Evolutionary conservation across 2,329 filamentous ascomycete genomes (phyloP), one percentile per base, ranked within the genome.

Genomic region (Aspergillus terreus): DNA sequence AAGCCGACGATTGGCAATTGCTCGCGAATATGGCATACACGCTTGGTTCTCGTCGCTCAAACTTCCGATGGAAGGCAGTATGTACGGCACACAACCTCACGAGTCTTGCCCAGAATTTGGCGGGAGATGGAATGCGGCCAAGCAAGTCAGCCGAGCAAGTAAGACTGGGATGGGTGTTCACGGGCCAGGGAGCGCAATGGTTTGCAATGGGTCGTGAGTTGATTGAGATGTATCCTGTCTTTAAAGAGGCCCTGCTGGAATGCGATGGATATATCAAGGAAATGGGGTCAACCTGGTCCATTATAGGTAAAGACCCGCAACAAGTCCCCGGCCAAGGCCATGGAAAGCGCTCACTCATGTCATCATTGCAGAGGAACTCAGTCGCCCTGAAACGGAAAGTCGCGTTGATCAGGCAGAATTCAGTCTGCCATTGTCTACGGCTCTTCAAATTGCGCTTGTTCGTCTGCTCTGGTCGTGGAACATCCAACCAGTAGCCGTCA

Each of bases 131-230:
- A n/a, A 51, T 49, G 2, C 44, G 70, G 12, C 61, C 57, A 6
- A 71, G 68, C 47, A 58, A 70, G 15, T 69, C 71, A 45, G 69
- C 69, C 4, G 68, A 67, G 15, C n/a, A 25, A 25, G 33, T 36
- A 7, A 32, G 43, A 17, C 21, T 51, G 6, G 49, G 32, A 7
- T 52, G 49, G 17, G 47, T 56, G 2, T 56, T 56, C 38, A 54
- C 51, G 1, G 54, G 54, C 10, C 70, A 73, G 46, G 70, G 70
- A 6, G 70, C 70, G 21, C 69, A 72, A 33, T 72, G 69, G 55
- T 51, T 57, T 33, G 53, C 50, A 2, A 73, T 73, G 71, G 70
- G 70, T 0, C 54, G 56, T 17, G 61, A 66, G 19, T 61, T 71
- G 6, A 15, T 49, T 4, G 9, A 23, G 6, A 12, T 11, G 3